Evolutionary conservation across 345 rosid genomes (phyloP).

Genomic region (Gossypium mustelinum): DNA sequence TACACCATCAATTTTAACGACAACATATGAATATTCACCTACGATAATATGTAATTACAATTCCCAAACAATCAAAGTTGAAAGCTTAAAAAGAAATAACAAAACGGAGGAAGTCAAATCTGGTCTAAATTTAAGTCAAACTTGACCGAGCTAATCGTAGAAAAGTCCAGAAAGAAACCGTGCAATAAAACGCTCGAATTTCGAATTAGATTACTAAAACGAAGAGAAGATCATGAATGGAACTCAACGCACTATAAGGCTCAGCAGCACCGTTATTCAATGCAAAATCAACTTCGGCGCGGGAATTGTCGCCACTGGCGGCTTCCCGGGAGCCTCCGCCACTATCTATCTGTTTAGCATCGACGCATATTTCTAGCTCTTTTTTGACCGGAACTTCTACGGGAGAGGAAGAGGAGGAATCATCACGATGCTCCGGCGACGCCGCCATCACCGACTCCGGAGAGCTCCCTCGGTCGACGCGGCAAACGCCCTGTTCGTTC

Average conservation of each 20-base stretch:
- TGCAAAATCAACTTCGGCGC: conserved; percentile 20
- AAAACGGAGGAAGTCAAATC: conserved; percentile 1
- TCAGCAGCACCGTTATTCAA: conserved; percentile 32
- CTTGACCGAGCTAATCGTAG: not conserved
- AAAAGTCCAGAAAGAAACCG: not conserved
- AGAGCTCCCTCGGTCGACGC: conserved; percentile 13
- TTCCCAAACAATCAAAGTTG: not conserved
- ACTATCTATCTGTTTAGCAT: conserved; percentile 26
- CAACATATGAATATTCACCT: not conserved
- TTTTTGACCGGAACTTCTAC: conserved; percentile 34
- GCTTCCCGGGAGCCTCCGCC: conserved; percentile 21
- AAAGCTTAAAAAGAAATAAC: not conserved
- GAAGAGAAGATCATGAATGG: conserved; percentile 11
- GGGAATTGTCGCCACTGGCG: conserved; percentile 1
- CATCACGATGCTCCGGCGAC: conserved; percentile 36
- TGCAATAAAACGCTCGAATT: not conserved
- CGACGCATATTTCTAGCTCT: conserved; percentile 37
- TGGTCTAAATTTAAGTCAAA: conserved; percentile 14
- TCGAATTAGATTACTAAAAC: not conserved
- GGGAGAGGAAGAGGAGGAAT: conserved; percentile 25
- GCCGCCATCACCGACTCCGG: conserved; percentile 41
- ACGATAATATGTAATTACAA: not conserved
- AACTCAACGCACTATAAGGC: conserved; percentile 37
- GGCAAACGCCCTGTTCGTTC: conserved; percentile 19
- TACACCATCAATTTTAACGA: not conserved